Conservation (phyloP, 1,284 basidiomycete genomes). For the Fereydounia khargensis region DNA sequence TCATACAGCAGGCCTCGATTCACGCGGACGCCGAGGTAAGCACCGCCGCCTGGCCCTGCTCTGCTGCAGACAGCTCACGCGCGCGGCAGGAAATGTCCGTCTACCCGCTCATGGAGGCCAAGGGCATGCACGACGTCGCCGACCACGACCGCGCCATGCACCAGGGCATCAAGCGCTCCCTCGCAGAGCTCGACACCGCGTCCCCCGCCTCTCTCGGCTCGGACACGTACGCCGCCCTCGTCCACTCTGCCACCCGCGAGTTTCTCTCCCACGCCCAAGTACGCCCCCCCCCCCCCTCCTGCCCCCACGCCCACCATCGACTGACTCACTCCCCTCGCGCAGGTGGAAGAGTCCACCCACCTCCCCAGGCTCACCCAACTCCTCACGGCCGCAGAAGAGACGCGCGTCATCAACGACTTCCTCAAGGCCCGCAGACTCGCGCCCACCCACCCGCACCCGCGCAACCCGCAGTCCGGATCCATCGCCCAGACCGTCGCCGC, state of each 20-base stretch:
- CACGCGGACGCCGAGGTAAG: constrained; percentile 20
- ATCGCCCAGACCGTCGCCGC: constrained; percentile 34
- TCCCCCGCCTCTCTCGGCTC: constrained; percentile 9
- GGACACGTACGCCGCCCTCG: constrained; percentile 15
- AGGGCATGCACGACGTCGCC: constrained; percentile 9
- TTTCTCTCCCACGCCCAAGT: constrained; percentile 38
- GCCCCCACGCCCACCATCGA: background rate
- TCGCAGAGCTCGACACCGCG: constrained; percentile 25
- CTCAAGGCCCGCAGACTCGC: constrained; percentile 32
- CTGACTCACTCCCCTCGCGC: background rate
- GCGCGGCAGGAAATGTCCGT: constrained; percentile 18
- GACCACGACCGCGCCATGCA: constrained; percentile 35
- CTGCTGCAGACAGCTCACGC: background rate
- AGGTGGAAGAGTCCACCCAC: constrained; percentile 33
- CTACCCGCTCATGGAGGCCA: constrained; percentile 35
- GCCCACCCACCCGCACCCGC: constrained; percentile 41
- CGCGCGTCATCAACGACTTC: constrained; percentile 29
- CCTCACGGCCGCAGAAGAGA: constrained; percentile 29
- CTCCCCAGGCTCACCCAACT: constrained; percentile 9
- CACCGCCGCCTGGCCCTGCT: background rate
- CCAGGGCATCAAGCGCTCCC: constrained; percentile 34
- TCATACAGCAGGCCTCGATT: constrained; percentile 16
- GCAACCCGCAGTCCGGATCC: constrained; percentile 43
- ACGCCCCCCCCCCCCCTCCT: background rate
- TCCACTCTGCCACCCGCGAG: constrained; percentile 24